Conservation (phyloP, 148 eudicot species). For the Amaranthus cruentus region DNA sequence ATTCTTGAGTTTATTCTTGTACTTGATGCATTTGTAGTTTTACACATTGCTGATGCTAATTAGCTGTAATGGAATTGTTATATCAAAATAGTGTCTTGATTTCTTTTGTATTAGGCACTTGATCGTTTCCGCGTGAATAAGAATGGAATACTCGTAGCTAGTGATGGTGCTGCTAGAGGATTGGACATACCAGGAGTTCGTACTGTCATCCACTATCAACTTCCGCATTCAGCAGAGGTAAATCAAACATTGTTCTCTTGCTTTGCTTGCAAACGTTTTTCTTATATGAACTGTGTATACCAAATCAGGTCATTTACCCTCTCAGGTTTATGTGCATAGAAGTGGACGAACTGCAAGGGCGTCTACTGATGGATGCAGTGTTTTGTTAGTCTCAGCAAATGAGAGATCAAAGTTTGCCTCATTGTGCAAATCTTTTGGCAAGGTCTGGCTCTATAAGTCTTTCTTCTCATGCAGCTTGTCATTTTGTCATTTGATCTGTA, state of each 20-base stretch:
- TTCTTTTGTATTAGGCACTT: constrained; percentile 45
- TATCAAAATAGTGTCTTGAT: not conserved
- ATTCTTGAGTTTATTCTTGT: no score
- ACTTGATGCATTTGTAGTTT: no score
- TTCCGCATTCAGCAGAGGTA: constrained; percentile 95
- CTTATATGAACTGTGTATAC: not conserved
- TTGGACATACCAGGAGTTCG: constrained; percentile 91
- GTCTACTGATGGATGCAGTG: constrained; percentile 84
- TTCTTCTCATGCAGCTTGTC: not conserved
- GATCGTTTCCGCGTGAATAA: constrained; percentile 84
- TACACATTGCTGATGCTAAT: not conserved
- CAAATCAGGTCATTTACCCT: constrained; percentile 2
- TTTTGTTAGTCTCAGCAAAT: constrained; percentile 73
- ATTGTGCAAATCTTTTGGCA: constrained; percentile 79
- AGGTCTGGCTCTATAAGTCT: constrained; percentile 40
- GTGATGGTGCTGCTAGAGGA: constrained; percentile 95
- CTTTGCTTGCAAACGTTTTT: not conserved
- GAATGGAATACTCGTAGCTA: constrained; percentile 76
- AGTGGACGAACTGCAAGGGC: constrained; percentile 98
- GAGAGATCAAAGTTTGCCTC: constrained; percentile 75
- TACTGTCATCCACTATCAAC: constrained; percentile 93
- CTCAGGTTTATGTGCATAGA: constrained; percentile 92
- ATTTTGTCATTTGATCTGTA: not conserved
- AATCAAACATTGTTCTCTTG: constrained; percentile 9
- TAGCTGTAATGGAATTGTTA: not conserved